phyloP scores from a whole-genome alignment of 129 eudicot genomes.

The Sambucus nigra region DNA sequence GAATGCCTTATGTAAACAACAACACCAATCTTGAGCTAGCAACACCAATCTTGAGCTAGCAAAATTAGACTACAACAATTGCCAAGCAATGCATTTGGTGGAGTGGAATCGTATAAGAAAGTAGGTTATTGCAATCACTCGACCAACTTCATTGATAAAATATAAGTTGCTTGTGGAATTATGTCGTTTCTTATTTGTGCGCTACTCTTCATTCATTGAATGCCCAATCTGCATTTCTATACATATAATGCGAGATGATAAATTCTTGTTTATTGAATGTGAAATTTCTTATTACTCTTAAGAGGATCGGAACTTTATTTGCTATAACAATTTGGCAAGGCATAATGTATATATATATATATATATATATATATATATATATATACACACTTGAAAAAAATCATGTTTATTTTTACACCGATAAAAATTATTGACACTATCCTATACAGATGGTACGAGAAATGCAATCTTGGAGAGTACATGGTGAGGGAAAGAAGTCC shows the following conservation, averaged over 20 bases:
- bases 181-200: too few species aligned
- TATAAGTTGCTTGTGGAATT: too few species aligned
- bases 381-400: background rate
- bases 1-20: conserved; percentile 78
- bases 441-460: conserved; percentile 45
- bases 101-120: conserved; percentile 68
- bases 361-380: background rate
- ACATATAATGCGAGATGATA: too few species aligned
- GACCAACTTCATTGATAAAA: too few species aligned
- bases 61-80: conserved; percentile 62
- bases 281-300: too few species aligned
- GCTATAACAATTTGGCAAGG: too few species aligned
- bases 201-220: too few species aligned
- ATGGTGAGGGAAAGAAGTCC: conserved; percentile 30
- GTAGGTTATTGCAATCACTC: conserved; percentile 27
- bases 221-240: too few species aligned
- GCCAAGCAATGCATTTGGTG: conserved; percentile 46
- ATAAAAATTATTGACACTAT: too few species aligned
- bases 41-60: conserved; percentile 94
- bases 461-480: conserved; percentile 26
- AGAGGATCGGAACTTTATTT: too few species aligned
- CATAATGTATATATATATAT: background rate
- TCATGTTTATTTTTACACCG: too few species aligned
- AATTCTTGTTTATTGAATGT: too few species aligned
- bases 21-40: conserved; percentile 51